Evolutionary conservation across 2,329 filamentous ascomycete species (phyloP).

Genomic region (Colletotrichum abscissum): DNA sequence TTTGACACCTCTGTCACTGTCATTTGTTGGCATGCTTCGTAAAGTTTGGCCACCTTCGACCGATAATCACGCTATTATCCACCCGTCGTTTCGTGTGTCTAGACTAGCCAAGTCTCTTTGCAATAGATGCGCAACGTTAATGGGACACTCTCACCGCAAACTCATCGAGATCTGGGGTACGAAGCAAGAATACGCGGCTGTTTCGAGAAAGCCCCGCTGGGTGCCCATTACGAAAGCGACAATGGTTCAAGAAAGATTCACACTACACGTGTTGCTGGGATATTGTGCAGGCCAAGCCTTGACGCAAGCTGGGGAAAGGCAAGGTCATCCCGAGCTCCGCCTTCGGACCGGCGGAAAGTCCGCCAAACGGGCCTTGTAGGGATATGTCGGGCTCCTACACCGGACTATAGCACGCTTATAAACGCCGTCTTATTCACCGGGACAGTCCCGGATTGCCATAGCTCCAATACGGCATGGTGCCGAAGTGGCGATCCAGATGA

Average conservation of each 20-base stretch:
- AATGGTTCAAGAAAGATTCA: conserved; percentile 9
- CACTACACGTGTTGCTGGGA: conserved; percentile 5
- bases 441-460: conserved; percentile 19
- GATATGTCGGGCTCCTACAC: not conserved
- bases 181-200: conserved; percentile 13
- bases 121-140: conserved; percentile 21
- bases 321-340: conserved; percentile 14
- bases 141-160: conserved; percentile 1
- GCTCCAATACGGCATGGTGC: conserved; percentile 20
- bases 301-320: conserved; percentile 4
- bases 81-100: conserved; percentile 28
- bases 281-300: conserved; percentile 13
- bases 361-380: conserved; percentile 6
- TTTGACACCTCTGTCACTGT: not conserved
- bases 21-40: conserved; percentile 14
- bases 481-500: conserved; percentile 19
- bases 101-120: not conserved
- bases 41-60: not conserved
- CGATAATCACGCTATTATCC: conserved; percentile 8
- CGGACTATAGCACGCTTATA: conserved; percentile 10
- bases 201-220: conserved; percentile 16
- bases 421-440: not conserved
- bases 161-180: conserved; percentile 20
- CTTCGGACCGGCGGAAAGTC: conserved; percentile 5
- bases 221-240: not conserved